Evolutionary conservation across 83 land plant genomes (phyloP).

Genomic region (Diphasiastrum complanatum): DNA sequence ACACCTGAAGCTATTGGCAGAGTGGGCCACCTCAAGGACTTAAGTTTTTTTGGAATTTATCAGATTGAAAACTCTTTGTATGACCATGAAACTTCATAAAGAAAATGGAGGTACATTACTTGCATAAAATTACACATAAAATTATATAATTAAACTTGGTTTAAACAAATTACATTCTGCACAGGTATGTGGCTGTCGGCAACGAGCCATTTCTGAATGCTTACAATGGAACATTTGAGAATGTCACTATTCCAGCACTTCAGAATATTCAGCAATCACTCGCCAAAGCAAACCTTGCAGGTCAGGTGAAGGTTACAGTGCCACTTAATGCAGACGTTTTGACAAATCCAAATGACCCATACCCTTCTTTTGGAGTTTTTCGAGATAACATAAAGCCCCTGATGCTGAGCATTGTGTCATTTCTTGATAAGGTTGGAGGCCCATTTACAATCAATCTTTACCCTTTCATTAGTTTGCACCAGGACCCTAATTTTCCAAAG

Average conservation of each 20-base stretch:
- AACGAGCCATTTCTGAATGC: slow-evolving; percentile 13
- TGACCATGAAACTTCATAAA: too few relatives aligned
- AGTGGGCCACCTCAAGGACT: too few relatives aligned
- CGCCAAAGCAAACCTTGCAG: background rate
- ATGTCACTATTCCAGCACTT: background rate
- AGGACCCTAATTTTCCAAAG: slow-evolving; percentile 4
- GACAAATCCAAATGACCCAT: background rate
- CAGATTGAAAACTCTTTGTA: too few relatives aligned
- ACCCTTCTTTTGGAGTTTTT: slow-evolving; percentile 6
- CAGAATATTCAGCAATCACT: slow-evolving; percentile 10
- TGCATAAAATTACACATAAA: too few relatives aligned
- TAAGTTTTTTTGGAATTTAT: too few relatives aligned
- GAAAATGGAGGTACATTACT: too few relatives aligned
- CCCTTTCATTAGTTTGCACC: slow-evolving; percentile 6
- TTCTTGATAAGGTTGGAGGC: background rate
- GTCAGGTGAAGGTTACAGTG: slow-evolving; percentile 7
- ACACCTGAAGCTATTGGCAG: too few relatives aligned
- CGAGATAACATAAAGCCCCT: background rate
- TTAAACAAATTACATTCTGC: too few relatives aligned
- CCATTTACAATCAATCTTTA: slow-evolving; percentile 14
- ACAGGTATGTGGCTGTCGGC: slow-evolving; percentile 11
- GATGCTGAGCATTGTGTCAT: background rate
- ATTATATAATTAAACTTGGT: too few relatives aligned
- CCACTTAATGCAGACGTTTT: slow-evolving; percentile 14
- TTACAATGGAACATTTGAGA: slow-evolving; percentile 3